Conservation (phyloP, 2,329 filamentous ascomycete genomes). For the Ceratocystis cacaofunesta region DNA sequence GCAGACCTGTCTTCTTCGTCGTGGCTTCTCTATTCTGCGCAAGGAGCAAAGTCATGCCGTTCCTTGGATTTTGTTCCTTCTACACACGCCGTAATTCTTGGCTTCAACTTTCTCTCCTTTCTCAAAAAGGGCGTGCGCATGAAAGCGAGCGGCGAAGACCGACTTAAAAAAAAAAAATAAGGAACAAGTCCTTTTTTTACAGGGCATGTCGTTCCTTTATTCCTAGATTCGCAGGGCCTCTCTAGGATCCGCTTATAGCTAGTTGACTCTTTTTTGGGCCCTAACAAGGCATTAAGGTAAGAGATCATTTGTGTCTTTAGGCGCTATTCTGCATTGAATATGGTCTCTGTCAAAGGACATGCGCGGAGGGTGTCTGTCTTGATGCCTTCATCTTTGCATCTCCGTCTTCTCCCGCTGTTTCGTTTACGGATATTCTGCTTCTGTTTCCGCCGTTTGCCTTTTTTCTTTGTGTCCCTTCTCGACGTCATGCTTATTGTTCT, state of each 20-base stretch:
- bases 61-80: background rate
- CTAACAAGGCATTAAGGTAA: too few relatives aligned
- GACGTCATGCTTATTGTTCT: background rate
- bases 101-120: background rate
- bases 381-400: background rate
- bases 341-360: background rate
- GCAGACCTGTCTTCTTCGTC: background rate
- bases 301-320: too few relatives aligned
- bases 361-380: background rate
- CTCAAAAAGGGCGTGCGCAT: conserved; percentile 1
- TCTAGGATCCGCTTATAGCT: background rate
- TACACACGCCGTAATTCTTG: background rate
- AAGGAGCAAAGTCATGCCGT: background rate
- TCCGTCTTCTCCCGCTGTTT: background rate
- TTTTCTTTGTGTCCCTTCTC: background rate
- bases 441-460: background rate
- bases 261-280: background rate
- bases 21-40: background rate
- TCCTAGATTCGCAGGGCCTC: background rate
- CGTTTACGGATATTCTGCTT: background rate
- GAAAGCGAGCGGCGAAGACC: background rate
- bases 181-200: background rate
- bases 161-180: background rate
- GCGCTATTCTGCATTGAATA: background rate
- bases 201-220: background rate